Evolutionary conservation across 805 yeast genomes (phyloP), one percentile per base, ranked within the genome.

Genomic region (Blastobotrys muscicola): DNA sequence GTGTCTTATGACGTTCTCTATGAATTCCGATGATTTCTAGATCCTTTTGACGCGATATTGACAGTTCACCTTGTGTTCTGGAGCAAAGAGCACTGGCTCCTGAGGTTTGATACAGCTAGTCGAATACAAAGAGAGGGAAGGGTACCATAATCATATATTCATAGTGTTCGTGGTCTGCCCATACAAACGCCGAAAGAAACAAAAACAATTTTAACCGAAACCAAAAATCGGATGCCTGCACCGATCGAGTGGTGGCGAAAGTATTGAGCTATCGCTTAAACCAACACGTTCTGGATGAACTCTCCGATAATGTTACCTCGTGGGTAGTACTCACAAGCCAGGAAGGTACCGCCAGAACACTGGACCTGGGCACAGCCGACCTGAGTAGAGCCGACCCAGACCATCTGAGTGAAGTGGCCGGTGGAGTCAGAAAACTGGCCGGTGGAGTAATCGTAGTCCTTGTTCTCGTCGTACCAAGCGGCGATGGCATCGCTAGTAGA

Each of bases 361-460:
- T 70, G 59, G 57, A 76, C 78, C 61, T 69, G 66, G 42, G 82
- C 92, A 66, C 95, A 85, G 13, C 94, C 95, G 11, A 85, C 45
- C 50, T 68, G 60, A 8, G 77, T 68, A 29, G 85, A 67, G 23
- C 66, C 60, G 50, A 69, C 72, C 95, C 95, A 85, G 29, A 85
- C 75, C 38, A 85, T 66, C 60, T 83, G 92, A 14, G 94, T 82
- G 65, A 83, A 85, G 62, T 85, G 95, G 39, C 90, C 90, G 36
- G 87, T 76, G 9, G 64, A 55, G 29, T 56, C 65, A 36, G 69
- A 53, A 61, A 67, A 61, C 30, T 46, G 49, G 1, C 63, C 67
- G 51, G 65, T 66, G 29, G 68, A 59, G 62, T 69, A 78, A 56
- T 74, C 64, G 66, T 80, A 82, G 5, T 57, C 41, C 37, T 54